These are phyloP conservation scores for Trichosphaerium sp. DNA, from an alignment of 78 protist species.

Conservation along the genomic window DNA sequence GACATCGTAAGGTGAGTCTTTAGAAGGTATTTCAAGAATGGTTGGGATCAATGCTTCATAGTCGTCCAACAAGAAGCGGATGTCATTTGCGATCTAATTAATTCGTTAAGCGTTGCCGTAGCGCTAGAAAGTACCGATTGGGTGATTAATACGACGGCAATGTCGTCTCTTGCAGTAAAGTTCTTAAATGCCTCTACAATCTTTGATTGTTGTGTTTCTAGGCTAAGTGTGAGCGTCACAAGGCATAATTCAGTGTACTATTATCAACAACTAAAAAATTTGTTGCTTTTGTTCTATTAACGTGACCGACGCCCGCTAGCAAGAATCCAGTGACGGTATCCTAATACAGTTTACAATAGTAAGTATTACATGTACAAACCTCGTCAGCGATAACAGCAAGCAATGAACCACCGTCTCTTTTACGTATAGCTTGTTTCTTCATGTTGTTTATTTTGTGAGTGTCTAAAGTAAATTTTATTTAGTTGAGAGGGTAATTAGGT, in stretches of 20 bases:
- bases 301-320: conserved; percentile 79
- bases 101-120: background rate
- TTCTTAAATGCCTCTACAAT: conserved; percentile 63
- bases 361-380: background rate
- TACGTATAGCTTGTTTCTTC: too few species aligned
- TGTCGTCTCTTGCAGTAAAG: conserved; percentile 50
- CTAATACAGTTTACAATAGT: background rate
- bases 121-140: conserved; percentile 41
- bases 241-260: conserved; percentile 14
- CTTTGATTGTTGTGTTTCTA: conserved; percentile 35
- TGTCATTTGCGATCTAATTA: conserved; percentile 61
- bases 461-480: too few species aligned
- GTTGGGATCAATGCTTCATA: conserved; percentile 61
- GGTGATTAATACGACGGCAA: conserved; percentile 65
- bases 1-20: conserved; percentile 69
- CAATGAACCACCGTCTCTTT: too few species aligned
- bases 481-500: too few species aligned
- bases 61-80: conserved; percentile 49
- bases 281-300: conserved; percentile 25
- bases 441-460: too few species aligned
- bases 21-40: conserved; percentile 77
- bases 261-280: conserved; percentile 63
- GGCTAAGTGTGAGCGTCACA: background rate
- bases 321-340: conserved; percentile 83
- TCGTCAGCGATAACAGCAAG: conserved; percentile 51